Evolutionary conservation across 2,329 filamentous ascomycete species (phyloP), one percentile per base, ranked within the genome.

Genomic region (Aspergillus tamarii): DNA sequence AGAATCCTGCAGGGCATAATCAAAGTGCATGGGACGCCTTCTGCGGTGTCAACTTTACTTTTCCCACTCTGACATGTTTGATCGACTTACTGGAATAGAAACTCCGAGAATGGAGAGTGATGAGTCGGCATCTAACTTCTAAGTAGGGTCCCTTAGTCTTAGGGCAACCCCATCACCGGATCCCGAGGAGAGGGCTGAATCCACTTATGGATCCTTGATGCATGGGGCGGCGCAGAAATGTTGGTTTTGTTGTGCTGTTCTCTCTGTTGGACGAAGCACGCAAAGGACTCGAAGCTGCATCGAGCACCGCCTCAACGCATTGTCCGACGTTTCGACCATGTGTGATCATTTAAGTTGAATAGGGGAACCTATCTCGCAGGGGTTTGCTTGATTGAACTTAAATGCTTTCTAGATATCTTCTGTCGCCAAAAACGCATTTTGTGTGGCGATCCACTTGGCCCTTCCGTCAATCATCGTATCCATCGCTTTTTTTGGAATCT

Each of bases 401-500:
- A 53, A 21, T 48, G 12, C 14, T 53, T 55, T 43, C 57, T 28
- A 23, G 6, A 46, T 21, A 10, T 54, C 50, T 30, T 60, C n/a
- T 55, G 14, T 45, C 14, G 19, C n/a, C 34, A 16, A 39, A 39
- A 5, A 21, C 32, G 30, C 52, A 36, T 41, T 52, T 58, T 39
- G 45, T 45, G 53, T 61, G 57, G 43, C 26, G 63, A 60, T 64
- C 65, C 64, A 64, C 65, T 60, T 43, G 55, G 26, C 48, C 36
- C 14, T 41, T 50, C n/a, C 53, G 50, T 61, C 32, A 48, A 58
- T 52, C 55, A 53, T 67, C 64, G 66, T 67, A 67, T 67, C 66
- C 57, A 41, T 28, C 52, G 53, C 60, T 67, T 62, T 68, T 68
- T 64, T 62, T 66, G 66, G 64, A 59, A 50, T 62, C 21, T 60